Conservation (phyloP, 768 basidiomycete species). For the Tricholoma flavovirens region DNA sequence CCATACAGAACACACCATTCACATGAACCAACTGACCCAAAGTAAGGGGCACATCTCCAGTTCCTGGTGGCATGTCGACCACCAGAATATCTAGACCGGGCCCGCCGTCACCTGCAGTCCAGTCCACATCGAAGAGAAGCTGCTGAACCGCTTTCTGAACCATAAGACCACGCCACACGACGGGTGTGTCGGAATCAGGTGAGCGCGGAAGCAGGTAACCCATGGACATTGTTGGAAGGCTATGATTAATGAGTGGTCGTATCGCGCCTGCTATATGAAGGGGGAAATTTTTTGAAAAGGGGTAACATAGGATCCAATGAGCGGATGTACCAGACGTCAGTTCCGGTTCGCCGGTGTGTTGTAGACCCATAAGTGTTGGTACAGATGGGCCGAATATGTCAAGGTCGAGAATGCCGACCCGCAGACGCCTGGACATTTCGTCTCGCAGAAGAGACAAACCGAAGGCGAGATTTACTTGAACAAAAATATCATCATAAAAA, state of each 20-base stretch:
- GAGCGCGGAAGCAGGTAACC: slow-evolving; percentile 79
- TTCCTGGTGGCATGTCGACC: slow-evolving; percentile 95
- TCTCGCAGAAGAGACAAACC: slow-evolving; percentile 50
- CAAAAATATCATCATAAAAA: neutral
- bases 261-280: slow-evolving; percentile 60
- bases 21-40: slow-evolving; percentile 82
- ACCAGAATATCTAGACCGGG: slow-evolving; percentile 77
- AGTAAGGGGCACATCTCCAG: slow-evolving; percentile 92
- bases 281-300: neutral
- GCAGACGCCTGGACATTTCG: slow-evolving; percentile 35
- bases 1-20: slow-evolving; percentile 49
- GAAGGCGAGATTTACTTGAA: slow-evolving; percentile 74
- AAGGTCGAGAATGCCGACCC: slow-evolving; percentile 86
- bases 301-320: neutral
- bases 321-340: slow-evolving; percentile 56
- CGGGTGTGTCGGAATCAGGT: slow-evolving; percentile 48
- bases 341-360: slow-evolving; percentile 68
- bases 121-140: slow-evolving; percentile 93
- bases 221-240: slow-evolving; percentile 94
- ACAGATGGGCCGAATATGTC: slow-evolving; percentile 95
- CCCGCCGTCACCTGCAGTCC: slow-evolving; percentile 43
- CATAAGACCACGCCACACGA: slow-evolving; percentile 97
- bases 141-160: slow-evolving; percentile 98
- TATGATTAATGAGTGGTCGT: slow-evolving; percentile 81
- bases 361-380: slow-evolving; percentile 89